Conservation (phyloP, 208 protist species). For the Trypanosoma conorhini region DNA sequence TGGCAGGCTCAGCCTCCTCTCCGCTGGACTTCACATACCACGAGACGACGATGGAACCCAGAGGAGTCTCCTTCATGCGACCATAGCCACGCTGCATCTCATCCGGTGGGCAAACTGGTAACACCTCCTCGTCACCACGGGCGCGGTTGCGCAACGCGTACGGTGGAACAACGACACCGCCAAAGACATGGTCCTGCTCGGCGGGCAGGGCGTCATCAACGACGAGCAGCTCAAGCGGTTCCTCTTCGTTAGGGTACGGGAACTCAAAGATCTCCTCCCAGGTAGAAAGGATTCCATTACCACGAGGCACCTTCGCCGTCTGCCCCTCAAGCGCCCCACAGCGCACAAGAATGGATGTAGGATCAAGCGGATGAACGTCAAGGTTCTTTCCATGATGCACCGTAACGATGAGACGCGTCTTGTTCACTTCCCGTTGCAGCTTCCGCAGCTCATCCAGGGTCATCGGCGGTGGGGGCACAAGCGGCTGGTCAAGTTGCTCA, state of each 20-base stretch:
- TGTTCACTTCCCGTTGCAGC: constrained; percentile 33
- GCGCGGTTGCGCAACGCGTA: constrained; percentile 63
- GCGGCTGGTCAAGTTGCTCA: constrained; percentile 36
- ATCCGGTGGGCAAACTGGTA: constrained; percentile 69
- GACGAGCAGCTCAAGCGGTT: constrained; percentile 80
- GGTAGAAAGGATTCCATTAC: constrained; percentile 55
- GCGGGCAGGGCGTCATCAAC: constrained; percentile 71
- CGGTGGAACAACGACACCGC: constrained; percentile 70
- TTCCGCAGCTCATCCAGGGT: constrained; percentile 67
- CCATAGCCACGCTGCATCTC: constrained; percentile 64
- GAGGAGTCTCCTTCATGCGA: constrained; percentile 63
- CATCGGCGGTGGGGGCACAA: constrained; percentile 63
- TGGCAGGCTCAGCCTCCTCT: constrained; percentile 47
- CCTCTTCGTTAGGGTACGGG: constrained; percentile 79
- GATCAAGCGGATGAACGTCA: constrained; percentile 48
- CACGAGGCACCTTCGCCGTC: constrained; percentile 79
- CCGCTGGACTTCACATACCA: constrained; percentile 81
- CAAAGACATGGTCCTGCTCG: constrained; percentile 60
- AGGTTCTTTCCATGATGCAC: constrained; percentile 85
- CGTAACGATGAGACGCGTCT: constrained; percentile 81
- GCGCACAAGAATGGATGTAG: constrained; percentile 79
- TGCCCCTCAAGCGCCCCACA: constrained; percentile 90
- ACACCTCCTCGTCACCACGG: constrained; percentile 70
- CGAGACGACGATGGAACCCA: constrained; percentile 73
- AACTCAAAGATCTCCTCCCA: constrained; percentile 93